Evolutionary conservation across 306 rosid genomes (phyloP).

Genomic region (Pachyrhizus erosus): DNA sequence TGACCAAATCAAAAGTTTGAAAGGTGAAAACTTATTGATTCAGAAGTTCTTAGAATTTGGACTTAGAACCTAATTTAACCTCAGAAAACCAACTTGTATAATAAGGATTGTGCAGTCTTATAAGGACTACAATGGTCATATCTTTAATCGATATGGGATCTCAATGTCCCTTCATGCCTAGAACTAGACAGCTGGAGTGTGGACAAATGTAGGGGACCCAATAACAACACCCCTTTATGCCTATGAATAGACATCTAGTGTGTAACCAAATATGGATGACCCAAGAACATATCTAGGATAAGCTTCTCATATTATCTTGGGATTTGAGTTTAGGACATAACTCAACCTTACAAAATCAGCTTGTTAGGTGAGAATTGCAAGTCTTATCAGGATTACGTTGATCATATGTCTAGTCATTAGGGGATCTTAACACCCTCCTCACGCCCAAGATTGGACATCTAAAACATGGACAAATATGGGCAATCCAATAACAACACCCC

Average conservation of each 20-base stretch:
- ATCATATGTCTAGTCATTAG: background rate
- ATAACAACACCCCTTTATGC: background rate
- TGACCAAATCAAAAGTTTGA: background rate
- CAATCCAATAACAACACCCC: background rate
- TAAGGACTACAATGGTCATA: background rate
- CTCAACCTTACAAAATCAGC: background rate
- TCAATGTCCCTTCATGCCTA: background rate
- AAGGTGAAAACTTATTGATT: background rate
- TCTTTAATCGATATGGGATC: background rate
- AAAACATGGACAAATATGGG: background rate
- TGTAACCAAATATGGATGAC: background rate
- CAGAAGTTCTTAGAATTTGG: background rate
- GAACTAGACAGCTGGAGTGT: background rate
- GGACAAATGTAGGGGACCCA: background rate
- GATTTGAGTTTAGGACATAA: background rate
- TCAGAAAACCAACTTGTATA: background rate
- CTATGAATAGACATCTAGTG: background rate
- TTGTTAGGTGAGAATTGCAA: background rate
- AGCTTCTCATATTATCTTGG: background rate
- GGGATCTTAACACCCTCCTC: background rate
- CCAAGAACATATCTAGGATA: background rate
- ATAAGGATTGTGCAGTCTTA: background rate
- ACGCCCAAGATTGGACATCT: background rate
- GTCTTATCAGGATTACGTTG: background rate
- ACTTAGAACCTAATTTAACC: background rate